Conservation (phyloP, 371 early-diverging fungal species). For the Haplosporangium sp. region DNA sequence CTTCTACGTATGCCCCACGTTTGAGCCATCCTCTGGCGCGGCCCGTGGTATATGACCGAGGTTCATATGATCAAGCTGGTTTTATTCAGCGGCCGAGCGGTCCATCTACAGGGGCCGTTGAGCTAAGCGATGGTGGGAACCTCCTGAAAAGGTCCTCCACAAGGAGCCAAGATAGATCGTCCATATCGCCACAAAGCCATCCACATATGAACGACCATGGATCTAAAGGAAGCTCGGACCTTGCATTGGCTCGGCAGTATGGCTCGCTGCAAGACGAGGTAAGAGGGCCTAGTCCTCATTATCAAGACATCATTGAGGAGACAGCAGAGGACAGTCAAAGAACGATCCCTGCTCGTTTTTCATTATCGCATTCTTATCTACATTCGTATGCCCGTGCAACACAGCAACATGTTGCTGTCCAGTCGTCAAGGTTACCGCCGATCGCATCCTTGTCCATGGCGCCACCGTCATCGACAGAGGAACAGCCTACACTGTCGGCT, state of each 20-base stretch:
- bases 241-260: not conserved
- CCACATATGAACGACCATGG: not conserved
- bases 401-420: not conserved
- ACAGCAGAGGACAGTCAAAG: not conserved
- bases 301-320: not conserved
- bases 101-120: not conserved
- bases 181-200: not conserved
- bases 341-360: not conserved
- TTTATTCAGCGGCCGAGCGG: not conserved
- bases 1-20: not conserved
- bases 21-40: constrained; percentile 9
- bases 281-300: not conserved
- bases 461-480: not conserved
- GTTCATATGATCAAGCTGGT: constrained; percentile 5
- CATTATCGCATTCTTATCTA: not conserved
- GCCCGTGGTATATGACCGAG: constrained; percentile 21
- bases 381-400: not conserved
- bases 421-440: not conserved
- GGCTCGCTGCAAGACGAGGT: not conserved
- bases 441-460: not conserved
- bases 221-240: not conserved
- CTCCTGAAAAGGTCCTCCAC: not conserved
- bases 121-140: not conserved
- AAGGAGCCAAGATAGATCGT: no score
- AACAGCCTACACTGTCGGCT: no score